phyloP scores from a whole-genome alignment of 75 land plant species.

The Pseudotsuga menziesii region DNA sequence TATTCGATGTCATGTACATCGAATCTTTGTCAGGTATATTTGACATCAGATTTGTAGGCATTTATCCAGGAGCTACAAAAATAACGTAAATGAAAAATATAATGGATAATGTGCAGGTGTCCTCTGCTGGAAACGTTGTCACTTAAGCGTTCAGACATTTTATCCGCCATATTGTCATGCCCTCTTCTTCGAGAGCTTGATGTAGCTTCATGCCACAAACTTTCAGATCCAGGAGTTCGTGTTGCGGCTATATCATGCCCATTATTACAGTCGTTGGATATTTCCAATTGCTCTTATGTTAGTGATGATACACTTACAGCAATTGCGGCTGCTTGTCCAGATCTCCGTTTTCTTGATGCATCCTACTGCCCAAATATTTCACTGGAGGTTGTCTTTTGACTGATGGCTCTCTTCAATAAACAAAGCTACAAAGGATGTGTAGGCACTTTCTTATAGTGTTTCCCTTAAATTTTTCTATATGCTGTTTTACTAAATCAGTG shows the following conservation, averaged over 20 bases:
- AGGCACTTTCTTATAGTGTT: neutral
- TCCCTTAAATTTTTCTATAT: neutral
- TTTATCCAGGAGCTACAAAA: neutral
- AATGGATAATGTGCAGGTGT: slow-evolving; percentile 50
- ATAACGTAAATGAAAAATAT: neutral
- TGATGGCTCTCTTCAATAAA: neutral
- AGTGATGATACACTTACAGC: slow-evolving; percentile 93
- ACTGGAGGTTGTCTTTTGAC: slow-evolving; percentile 27
- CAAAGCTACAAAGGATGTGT: neutral
- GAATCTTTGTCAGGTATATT: slow-evolving; percentile 75
- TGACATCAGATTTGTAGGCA: neutral
- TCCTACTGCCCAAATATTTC: slow-evolving; percentile 94
- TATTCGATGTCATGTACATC: slow-evolving; percentile 75
- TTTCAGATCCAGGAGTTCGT: slow-evolving; percentile 94
- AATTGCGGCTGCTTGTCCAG: slow-evolving; percentile 62
- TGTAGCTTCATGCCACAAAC: slow-evolving; percentile 85
- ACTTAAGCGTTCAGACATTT: slow-evolving; percentile 74
- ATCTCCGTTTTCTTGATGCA: slow-evolving; percentile 76
- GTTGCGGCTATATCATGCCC: slow-evolving; percentile 79
- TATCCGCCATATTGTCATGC: slow-evolving; percentile 71
- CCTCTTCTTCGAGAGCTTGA: slow-evolving; percentile 67
- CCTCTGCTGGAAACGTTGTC: slow-evolving; percentile 69
- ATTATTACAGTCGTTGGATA: slow-evolving; percentile 58
- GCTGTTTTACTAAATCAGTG: neutral
- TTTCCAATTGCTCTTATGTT: slow-evolving; percentile 87